Conservation (phyloP, 1,284 basidiomycete genomes). For the Tilletiaria anomala region DNA sequence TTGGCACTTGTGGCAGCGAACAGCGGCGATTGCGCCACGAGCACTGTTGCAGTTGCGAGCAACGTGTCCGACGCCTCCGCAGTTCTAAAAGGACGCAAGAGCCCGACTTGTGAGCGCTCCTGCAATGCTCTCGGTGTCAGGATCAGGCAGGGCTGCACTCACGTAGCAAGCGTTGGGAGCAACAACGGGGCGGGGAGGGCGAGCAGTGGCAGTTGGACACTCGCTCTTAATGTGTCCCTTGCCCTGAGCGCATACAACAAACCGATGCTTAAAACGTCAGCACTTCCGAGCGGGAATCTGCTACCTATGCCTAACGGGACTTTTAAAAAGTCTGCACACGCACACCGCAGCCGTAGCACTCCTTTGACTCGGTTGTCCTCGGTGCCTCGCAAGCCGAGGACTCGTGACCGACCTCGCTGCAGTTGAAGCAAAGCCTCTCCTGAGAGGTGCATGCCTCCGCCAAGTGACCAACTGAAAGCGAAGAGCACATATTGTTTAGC, state of each 20-base stretch:
- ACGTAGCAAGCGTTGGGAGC: too few species aligned
- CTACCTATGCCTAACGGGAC: background rate
- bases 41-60: too few species aligned
- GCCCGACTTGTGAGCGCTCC: background rate
- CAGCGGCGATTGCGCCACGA: slow-evolving; percentile 2
- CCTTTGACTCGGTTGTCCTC: slow-evolving; percentile 13
- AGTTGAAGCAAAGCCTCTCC: slow-evolving; percentile 24
- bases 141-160: slow-evolving; percentile 3
- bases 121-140: background rate
- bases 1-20: slow-evolving; percentile 11
- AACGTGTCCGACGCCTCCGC: too few species aligned
- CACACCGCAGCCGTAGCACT: slow-evolving; percentile 19
- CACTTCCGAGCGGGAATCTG: background rate
- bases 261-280: background rate
- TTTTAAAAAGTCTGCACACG: background rate
- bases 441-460: slow-evolving; percentile 16
- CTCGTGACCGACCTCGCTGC: slow-evolving; percentile 14
- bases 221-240: slow-evolving; percentile 14
- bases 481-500: too few species aligned
- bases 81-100: too few species aligned
- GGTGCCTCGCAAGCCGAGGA: slow-evolving; percentile 13
- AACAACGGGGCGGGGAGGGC: too few species aligned
- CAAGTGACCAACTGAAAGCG: slow-evolving; percentile 13
- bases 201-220: too few species aligned
- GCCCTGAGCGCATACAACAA: background rate